Base-by-base conservation (phyloP, 1,284 basidiomycete genomes). In the Malassezia dermatis region DNA sequence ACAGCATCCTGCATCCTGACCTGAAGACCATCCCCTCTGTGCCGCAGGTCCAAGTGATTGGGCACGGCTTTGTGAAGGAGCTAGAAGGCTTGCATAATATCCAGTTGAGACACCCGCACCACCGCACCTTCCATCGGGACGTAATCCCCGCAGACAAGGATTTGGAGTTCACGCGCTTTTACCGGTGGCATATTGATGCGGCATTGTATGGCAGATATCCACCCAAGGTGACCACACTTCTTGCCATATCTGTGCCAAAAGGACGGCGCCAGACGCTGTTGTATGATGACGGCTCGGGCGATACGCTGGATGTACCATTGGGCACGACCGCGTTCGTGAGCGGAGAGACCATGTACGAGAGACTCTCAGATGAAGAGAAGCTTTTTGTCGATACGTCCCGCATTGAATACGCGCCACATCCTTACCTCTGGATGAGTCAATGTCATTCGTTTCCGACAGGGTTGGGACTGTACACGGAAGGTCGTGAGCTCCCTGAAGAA, bases 271-370 rank as follows among this genome's bases (percentile, higher is more conserved):
- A 91, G 78, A 79, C 79, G 1, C 81, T 84, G 53, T 77, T 86
- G 45, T 93, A 94, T 73, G 89, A 93, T 68, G 89, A 93, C 74
- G 88, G 86, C 2, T 86, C 87, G 0, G 85, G 84, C 0, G 88
- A 93, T 60, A 84, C 85, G 75, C 77, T 91, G 1, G 69, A 79
- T 8, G 87, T 93, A 0, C 87, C 89, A 2, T 79, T 89, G 6
- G 89, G 88, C 1, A 88, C 86, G 0, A 94, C 89, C 0, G 87
- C 84, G 10, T 91, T 62, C 35, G 60, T 63, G 23, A 60, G 54
- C 12, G 89, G 88, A 4, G 81, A 80, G 76, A 85, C 81, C 35
- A 91, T 89, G 83, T 91, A 93, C 66, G 83, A 89, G 43, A 81
- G 88, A 32, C 78, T 93, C 17, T 81, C 86, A 0, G 71, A 79